These are phyloP conservation scores for Scopulariopsis brevicaulis DNA, from an alignment of 2,329 filamentous ascomycete species.

Conservation along the genomic window DNA sequence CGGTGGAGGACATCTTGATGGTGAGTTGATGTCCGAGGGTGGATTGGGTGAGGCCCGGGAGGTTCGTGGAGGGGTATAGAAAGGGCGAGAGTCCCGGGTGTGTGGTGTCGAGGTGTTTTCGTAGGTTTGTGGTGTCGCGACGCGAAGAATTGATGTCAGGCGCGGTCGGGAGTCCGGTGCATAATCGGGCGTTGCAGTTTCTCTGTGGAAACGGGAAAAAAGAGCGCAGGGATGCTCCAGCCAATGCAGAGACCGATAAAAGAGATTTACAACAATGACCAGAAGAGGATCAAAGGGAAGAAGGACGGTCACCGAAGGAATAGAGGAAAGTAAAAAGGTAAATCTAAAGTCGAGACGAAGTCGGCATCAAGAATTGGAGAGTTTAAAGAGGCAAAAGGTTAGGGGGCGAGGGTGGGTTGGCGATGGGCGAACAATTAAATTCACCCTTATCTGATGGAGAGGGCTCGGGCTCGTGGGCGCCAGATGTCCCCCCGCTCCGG, in stretches of 20 bases:
- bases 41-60: not conserved
- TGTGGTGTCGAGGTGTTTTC: not conserved
- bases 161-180: not conserved
- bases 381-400: not conserved
- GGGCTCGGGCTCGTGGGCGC: not conserved
- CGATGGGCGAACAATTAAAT: not conserved
- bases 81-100: not conserved
- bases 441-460: not conserved
- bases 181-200: not conserved
- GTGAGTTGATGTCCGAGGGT: not conserved
- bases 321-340: not conserved
- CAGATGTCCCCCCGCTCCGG: not conserved
- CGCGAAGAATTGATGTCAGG: not conserved
- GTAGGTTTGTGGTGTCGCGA: not conserved
- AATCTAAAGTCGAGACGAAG: not conserved
- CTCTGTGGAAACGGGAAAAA: not conserved
- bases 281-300: not conserved
- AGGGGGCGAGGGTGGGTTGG: not conserved
- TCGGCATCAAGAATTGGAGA: not conserved
- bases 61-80: not conserved
- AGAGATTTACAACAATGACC: not conserved
- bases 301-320: not conserved
- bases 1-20: constrained; percentile 9
- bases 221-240: not conserved
- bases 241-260: not conserved